These are phyloP conservation scores for Carpinus viminea DNA, from an alignment of 306 rosid genomes.

Conservation along the genomic window DNA sequence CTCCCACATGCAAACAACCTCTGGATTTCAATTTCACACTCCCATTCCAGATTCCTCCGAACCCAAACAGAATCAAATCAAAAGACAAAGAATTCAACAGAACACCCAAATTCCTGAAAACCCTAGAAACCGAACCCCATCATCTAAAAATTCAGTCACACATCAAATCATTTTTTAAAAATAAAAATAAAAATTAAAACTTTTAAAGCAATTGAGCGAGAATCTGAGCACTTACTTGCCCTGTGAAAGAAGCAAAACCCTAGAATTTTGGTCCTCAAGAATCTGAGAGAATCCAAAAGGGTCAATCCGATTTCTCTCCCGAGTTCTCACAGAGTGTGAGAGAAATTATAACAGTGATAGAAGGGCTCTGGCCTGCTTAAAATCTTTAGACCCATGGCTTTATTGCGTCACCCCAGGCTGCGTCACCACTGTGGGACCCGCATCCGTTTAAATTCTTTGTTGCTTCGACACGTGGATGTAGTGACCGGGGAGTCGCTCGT, in stretches of 20 bases:
- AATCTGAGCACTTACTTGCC: constrained; percentile 26
- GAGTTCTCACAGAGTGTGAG: constrained; percentile 34
- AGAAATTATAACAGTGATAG: constrained; percentile 10
- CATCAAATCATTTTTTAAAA: neutral
- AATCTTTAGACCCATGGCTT: constrained; percentile 28
- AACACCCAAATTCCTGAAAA: constrained; percentile 38
- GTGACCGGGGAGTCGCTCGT: constrained; percentile 16
- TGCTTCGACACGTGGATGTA: constrained; percentile 39
- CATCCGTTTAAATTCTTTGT: neutral
- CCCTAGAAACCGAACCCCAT: constrained; percentile 35
- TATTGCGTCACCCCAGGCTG: constrained; percentile 17
- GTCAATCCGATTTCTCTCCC: constrained; percentile 55
- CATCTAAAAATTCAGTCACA: neutral
- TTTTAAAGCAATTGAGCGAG: neutral
- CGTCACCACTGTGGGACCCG: constrained; percentile 54
- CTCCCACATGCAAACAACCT: constrained; percentile 16
- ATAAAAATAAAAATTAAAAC: neutral
- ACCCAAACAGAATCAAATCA: neutral
- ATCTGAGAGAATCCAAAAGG: constrained; percentile 45
- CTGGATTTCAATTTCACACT: constrained; percentile 17
- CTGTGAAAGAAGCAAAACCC: constrained; percentile 34
- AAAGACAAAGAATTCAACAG: constrained; percentile 4
- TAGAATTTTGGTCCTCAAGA: constrained; percentile 48
- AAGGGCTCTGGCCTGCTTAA: constrained; percentile 26
- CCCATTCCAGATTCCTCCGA: constrained; percentile 29